These are phyloP conservation scores for Citrullus colocynthis DNA, from an alignment of 306 rosid species.

Conservation along the genomic window DNA sequence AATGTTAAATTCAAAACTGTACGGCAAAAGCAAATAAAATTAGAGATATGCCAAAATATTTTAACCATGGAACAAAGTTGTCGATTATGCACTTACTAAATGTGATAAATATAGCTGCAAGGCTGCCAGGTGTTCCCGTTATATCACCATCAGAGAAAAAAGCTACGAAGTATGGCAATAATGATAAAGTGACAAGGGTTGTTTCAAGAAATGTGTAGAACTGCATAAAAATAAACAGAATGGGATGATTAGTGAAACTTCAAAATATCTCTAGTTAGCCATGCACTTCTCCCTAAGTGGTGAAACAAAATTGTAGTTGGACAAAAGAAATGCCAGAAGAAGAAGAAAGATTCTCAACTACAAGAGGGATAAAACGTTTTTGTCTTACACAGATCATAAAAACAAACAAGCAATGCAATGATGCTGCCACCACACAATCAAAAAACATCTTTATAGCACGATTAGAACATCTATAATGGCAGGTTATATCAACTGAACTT, in stretches of 20 bases:
- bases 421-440: background rate
- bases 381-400: background rate
- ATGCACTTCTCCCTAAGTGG: background rate
- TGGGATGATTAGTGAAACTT: conserved; percentile 3
- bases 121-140: conserved; percentile 34
- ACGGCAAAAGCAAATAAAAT: conserved; percentile 4
- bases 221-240: conserved; percentile 27
- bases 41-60: background rate
- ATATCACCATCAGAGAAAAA: conserved; percentile 54
- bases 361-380: background rate
- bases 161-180: conserved; percentile 42
- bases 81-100: conserved; percentile 38
- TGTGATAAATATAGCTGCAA: conserved; percentile 53
- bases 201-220: conserved; percentile 68
- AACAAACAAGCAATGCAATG: background rate
- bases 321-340: background rate
- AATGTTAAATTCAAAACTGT: conserved; percentile 64
- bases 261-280: background rate
- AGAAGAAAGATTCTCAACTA: background rate
- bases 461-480: background rate
- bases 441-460: background rate
- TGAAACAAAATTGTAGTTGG: background rate
- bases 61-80: background rate
- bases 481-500: background rate
- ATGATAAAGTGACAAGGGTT: conserved; percentile 42